Conservation (phyloP, 768 basidiomycete species). For the Pulveroboletus frians region DNA sequence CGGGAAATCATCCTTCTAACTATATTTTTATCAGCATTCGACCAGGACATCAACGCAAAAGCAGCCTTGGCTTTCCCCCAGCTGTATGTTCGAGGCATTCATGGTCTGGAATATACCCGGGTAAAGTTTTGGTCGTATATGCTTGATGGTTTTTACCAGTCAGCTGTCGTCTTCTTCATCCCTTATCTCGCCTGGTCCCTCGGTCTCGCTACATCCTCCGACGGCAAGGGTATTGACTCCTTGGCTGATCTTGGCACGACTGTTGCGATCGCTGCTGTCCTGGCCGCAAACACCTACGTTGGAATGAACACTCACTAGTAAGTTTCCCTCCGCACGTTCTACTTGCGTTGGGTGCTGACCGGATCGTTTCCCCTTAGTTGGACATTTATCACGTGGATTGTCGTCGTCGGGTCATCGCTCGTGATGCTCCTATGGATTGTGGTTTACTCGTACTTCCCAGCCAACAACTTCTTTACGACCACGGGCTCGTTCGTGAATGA, state of each 20-base stretch:
- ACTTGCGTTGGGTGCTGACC: neutral
- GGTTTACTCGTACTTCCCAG: conserved; percentile 78
- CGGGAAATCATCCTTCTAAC: conserved; percentile 5
- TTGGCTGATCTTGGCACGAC: conserved; percentile 90
- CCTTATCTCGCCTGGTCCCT: conserved; percentile 72
- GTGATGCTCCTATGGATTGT: conserved; percentile 85
- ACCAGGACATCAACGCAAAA: conserved; percentile 89
- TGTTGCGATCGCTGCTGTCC: conserved; percentile 79
- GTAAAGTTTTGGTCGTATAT: conserved; percentile 93
- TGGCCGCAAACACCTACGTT: conserved; percentile 85
- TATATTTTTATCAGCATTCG: conserved; percentile 53
- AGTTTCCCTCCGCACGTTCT: conserved; percentile 34
- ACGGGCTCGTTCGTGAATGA: conserved; percentile 71
- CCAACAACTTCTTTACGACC: conserved; percentile 66
- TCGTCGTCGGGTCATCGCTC: conserved; percentile 73
- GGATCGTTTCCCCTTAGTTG: conserved; percentile 47
- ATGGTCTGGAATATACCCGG: conserved; percentile 89
- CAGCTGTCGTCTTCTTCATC: conserved; percentile 79
- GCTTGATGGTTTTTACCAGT: conserved; percentile 92
- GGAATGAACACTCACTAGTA: conserved; percentile 87
- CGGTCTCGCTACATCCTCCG: conserved; percentile 64
- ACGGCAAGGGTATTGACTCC: conserved; percentile 73
- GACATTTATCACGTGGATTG: conserved; percentile 81
- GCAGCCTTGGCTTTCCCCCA: conserved; percentile 91
- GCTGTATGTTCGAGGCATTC: conserved; percentile 92